These are phyloP conservation scores for Paracamarosporium sp. DNA, from an alignment of 2,329 filamentous ascomycete species.

Conservation along the genomic window DNA sequence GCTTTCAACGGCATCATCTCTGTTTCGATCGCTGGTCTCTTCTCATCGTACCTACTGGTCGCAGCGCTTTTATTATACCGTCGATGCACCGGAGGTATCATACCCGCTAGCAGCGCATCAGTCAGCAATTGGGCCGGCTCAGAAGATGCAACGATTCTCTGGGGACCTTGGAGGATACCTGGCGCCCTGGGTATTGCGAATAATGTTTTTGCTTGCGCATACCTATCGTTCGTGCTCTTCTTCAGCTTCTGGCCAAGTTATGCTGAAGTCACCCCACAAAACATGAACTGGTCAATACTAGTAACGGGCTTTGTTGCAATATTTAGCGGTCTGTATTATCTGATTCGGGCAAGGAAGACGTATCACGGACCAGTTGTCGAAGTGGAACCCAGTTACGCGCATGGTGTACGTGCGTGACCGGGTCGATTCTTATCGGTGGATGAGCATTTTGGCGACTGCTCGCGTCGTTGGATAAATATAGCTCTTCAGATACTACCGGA, in stretches of 20 bases:
- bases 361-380: constrained; percentile 38
- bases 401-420: background rate
- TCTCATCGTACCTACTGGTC: constrained; percentile 33
- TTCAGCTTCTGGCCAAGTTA: constrained; percentile 36
- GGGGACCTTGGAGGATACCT: constrained; percentile 34
- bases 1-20: constrained; percentile 39
- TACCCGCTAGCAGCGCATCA: constrained; percentile 11
- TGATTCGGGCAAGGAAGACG: constrained; percentile 28
- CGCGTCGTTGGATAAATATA: too few species aligned
- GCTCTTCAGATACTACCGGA: too few species aligned
- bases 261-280: constrained; percentile 20
- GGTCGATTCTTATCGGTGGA: too few species aligned
- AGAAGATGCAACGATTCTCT: constrained; percentile 16
- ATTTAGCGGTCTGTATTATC: constrained; percentile 29
- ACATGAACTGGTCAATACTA: constrained; percentile 38
- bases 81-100: constrained; percentile 29
- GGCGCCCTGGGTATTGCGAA: constrained; percentile 25
- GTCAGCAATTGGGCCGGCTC: constrained; percentile 6
- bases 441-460: too few species aligned
- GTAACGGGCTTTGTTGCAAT: constrained; percentile 25
- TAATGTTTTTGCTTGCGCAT: constrained; percentile 30
- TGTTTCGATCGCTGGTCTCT: constrained; percentile 33
- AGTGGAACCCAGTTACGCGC: constrained; percentile 7
- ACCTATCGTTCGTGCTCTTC: constrained; percentile 33
- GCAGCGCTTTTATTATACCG: constrained; percentile 31